Conservation (phyloP, 108 stramenopile genomes). For the Skeletonema marinoi region DNA sequence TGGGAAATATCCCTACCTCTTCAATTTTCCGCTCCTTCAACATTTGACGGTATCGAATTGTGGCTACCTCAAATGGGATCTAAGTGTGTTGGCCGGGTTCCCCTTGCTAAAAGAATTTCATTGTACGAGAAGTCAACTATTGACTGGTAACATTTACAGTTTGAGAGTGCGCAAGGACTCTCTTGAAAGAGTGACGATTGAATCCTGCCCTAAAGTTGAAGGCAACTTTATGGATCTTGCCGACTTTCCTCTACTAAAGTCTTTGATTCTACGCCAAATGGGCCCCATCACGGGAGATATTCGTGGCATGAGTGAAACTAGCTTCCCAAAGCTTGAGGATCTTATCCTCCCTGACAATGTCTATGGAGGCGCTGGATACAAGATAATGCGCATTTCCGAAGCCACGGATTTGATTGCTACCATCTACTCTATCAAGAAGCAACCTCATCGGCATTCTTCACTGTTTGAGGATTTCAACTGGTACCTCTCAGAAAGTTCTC, state of each 20-base stretch:
- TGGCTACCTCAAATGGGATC: slow-evolving; percentile 3
- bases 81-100: neutral
- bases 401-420: no score
- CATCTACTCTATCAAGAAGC: no score
- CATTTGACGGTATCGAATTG: neutral
- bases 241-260: neutral
- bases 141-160: slow-evolving; percentile 4
- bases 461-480: no score
- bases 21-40: slow-evolving; percentile 9
- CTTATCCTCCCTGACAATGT: neutral
- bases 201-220: neutral
- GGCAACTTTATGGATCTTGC: no score
- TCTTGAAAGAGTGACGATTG: neutral
- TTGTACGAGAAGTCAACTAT: neutral
- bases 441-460: no score
- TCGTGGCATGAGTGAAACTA: neutral
- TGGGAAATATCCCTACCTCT: neutral
- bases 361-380: neutral
- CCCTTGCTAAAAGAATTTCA: slow-evolving; percentile 8
- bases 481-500: no score
- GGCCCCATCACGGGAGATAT: neutral
- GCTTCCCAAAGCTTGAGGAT: neutral
- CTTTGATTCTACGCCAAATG: neutral
- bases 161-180: slow-evolving; percentile 8
- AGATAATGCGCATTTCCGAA: neutral